These are phyloP conservation scores for Chlorociboria aeruginascens DNA, from an alignment of 495 filamentous ascomycete species.

Conservation along the genomic window DNA sequence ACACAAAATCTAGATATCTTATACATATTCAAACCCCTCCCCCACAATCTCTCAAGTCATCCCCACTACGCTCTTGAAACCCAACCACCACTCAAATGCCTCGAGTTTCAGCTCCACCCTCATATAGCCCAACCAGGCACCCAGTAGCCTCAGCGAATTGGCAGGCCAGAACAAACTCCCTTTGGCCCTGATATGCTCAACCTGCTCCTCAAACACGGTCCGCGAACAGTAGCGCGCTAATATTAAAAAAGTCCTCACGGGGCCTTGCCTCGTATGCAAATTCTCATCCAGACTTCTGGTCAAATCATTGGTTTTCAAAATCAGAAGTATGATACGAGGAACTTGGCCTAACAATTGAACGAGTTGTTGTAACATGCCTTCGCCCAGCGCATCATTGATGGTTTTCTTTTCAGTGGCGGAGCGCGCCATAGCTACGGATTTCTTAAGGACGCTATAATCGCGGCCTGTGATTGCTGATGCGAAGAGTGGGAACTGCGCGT, in stretches of 20 bases:
- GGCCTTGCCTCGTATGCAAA: slow-evolving; percentile 79
- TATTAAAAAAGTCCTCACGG: slow-evolving; percentile 83
- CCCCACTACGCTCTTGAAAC: slow-evolving; percentile 36
- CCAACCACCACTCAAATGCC: slow-evolving; percentile 46
- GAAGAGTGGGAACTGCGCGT: slow-evolving; percentile 91
- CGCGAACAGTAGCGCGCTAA: slow-evolving; percentile 85
- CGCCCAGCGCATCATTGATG: slow-evolving; percentile 70
- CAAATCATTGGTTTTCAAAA: slow-evolving; percentile 96
- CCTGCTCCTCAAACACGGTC: slow-evolving; percentile 77
- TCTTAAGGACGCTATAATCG: slow-evolving; percentile 65
- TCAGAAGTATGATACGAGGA: slow-evolving; percentile 82
- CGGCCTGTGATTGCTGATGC: slow-evolving; percentile 93
- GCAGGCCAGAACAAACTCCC: slow-evolving; percentile 36
- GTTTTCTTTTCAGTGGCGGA: slow-evolving; percentile 64
- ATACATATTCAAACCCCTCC: slow-evolving; percentile 1
- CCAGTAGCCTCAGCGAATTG: slow-evolving; percentile 34
- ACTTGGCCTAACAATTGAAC: slow-evolving; percentile 84
- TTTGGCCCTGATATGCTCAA: slow-evolving; percentile 48
- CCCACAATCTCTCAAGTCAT: slow-evolving; percentile 1
- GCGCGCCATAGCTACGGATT: slow-evolving; percentile 47
- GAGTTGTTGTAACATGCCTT: slow-evolving; percentile 77
- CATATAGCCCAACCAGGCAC: slow-evolving; percentile 37
- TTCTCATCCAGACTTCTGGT: slow-evolving; percentile 91
- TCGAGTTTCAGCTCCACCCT: slow-evolving; percentile 42
- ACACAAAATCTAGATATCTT: no score